Evolutionary conservation across 2,329 filamentous ascomycete species (phyloP), one percentile per base, ranked within the genome.

Genomic region (Drechslerella dactyloides): DNA sequence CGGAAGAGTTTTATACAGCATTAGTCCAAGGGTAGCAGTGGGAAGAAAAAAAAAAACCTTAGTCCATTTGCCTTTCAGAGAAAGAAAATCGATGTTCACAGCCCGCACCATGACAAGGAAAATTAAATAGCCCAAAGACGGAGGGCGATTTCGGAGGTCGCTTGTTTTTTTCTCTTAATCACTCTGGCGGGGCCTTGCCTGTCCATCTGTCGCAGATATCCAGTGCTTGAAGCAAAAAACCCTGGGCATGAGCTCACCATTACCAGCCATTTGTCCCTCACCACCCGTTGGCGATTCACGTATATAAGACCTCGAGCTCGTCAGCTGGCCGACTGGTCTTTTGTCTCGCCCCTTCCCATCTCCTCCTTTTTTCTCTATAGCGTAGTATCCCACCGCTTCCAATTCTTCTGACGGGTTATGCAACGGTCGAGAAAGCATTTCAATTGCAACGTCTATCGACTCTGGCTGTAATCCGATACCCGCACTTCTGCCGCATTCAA

Each of bases 131-230:
- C 5, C 27, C 27, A 42, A 13, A 42, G 37, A 42, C 37, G 17
- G 23, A 55, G 56, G 59, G 66, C 66, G 66, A 70, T 60, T 64
- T 70, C 66, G 66, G 66, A 64, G 59, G 42, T 69, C 58, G 13
- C 57, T n/a, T 11, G 33, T 42, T 42, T 42, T 13, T 42, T 15
- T 17, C n/a, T 42, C 5, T 42, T 42, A 42, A 42, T 42, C 37
- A 4, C 37, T 42, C 37, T 42, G 13, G 37, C 3, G 4, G 3
- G 27, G 27, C n/a, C n/a, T n/a, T n/a, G n/a, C n/a, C n/a, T n/a
- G 27, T 33, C 3, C 27, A 8, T 33, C 27, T 33, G 27, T 33
- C 27, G 37, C 37, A 42, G 11, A 42, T 4, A 17, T 4, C n/a
- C 37, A 15, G 11, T 42, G 37, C 37, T 6, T 42, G 11, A 42